Base-by-base conservation (phyloP, 495 filamentous ascomycete species). In the Hypoxylon fragiforme region DNA sequence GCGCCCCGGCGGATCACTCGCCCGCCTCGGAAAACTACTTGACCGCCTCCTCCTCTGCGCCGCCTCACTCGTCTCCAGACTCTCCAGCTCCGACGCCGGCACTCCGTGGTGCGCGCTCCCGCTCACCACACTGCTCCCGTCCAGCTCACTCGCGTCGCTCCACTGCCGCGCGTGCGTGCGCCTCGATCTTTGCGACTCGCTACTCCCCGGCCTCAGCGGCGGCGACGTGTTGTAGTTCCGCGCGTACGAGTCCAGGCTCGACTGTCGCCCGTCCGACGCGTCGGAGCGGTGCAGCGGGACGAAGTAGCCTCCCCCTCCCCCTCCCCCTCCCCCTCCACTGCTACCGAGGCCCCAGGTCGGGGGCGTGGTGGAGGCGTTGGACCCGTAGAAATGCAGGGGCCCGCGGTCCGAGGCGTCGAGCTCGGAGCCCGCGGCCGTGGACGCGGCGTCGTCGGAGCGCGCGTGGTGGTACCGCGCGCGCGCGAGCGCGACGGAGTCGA, bases 131-230 rank as follows among this genome's bases (percentile, higher is more conserved):
- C 54, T 60, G n/a, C 70, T 68, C 28, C 68, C 66, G 13, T 56
- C 68, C 0, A 75, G 57, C 34, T 75, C 72, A 54, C 70, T 76
- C 6, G 67, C 58, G 48, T 73, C 69, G 57, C 71, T 75, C 3
- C 56, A 57, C 5, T 73, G 62, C 0, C 73, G 70, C 36, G 49
- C 54, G 47, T 77, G 74, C 11, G 61, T 48, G 15, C 53, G 40
- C n/a, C 50, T 34, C 8, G 57, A 38, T 38, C 26, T 46, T 37
- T 60, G 58, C 24, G 68, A 70, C 22, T 73, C 73, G 6, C 50
- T 53, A 44, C 68, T 75, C n/a, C n/a, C n/a, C n/a, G n/a, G n/a
- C n/a, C n/a, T n/a, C n/a, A n/a, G n/a, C n/a, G n/a, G n/a, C n/a
- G n/a, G n/a, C n/a, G n/a, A n/a, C n/a, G n/a, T n/a, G n/a, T n/a